Conservation (phyloP, 2,329 filamentous ascomycete species). For the Pseudocercospora pini-densiflorae region DNA sequence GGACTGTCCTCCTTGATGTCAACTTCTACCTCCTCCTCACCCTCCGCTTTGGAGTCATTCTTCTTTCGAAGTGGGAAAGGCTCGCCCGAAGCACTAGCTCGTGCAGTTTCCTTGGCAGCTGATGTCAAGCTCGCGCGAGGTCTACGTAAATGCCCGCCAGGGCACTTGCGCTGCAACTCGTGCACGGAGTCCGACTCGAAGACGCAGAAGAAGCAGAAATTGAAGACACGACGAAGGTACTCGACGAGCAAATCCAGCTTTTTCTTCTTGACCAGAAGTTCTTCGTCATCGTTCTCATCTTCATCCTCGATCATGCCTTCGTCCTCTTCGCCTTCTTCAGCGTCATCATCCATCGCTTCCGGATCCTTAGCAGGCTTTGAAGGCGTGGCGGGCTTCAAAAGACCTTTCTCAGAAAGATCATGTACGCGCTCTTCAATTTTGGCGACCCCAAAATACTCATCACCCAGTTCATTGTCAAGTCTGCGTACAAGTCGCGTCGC, state of each 20-base stretch:
- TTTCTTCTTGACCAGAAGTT: constrained; percentile 91
- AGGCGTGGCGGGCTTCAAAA: constrained; percentile 69
- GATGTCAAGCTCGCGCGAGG: constrained; percentile 84
- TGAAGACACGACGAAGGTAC: constrained; percentile 94
- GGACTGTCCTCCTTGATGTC: constrained; percentile 46
- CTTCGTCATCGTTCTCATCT: constrained; percentile 88
- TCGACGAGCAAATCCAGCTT: constrained; percentile 94
- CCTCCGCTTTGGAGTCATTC: constrained; percentile 60
- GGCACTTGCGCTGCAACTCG: constrained; percentile 92
- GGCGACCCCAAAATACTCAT: constrained; percentile 73
- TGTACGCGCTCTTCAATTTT: constrained; percentile 89
- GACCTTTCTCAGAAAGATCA: constrained; percentile 74
- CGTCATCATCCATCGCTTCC: constrained; percentile 67
- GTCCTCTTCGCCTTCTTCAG: constrained; percentile 77
- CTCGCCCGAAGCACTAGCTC: constrained; percentile 80
- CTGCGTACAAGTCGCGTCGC: constrained; percentile 82
- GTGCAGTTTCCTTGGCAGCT: constrained; percentile 80
- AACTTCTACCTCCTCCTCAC: constrained; percentile 46
- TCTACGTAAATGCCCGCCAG: constrained; percentile 92
- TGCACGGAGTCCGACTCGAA: constrained; percentile 98
- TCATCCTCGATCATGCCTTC: constrained; percentile 46
- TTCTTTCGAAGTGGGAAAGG: constrained; percentile 75
- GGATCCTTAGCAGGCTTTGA: constrained; percentile 60
- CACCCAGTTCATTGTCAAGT: constrained; percentile 82
- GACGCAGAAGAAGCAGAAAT: constrained; percentile 99